These are phyloP conservation scores for Rhizophora apiculata DNA, from an alignment of 345 rosid species.

Conservation along the genomic window DNA sequence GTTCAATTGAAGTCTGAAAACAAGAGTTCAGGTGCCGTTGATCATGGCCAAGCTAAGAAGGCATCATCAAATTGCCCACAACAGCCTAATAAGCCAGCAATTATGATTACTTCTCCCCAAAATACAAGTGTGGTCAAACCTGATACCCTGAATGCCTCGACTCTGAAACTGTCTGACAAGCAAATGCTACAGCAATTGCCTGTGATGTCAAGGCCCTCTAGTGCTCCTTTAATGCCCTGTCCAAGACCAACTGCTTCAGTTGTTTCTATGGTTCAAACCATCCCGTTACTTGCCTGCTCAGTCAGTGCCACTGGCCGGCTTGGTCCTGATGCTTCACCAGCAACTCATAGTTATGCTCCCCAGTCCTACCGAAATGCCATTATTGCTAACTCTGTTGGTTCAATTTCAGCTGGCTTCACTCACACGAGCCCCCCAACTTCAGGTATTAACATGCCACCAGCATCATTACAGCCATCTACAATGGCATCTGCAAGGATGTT, in stretches of 20 bases:
- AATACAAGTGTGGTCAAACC: constrained; percentile 31
- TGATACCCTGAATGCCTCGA: constrained; percentile 41
- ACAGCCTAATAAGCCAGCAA: constrained; percentile 39
- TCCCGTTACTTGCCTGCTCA: constrained; percentile 69
- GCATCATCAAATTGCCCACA: constrained; percentile 37
- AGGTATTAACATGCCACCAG: constrained; percentile 43
- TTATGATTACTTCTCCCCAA: constrained; percentile 34
- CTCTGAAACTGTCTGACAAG: constrained; percentile 42
- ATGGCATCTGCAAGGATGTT: constrained; percentile 46
- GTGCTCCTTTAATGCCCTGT: constrained; percentile 76
- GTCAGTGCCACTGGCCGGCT: constrained; percentile 80
- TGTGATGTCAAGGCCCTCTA: constrained; percentile 76
- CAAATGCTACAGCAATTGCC: constrained; percentile 39
- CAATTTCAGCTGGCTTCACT: constrained; percentile 51
- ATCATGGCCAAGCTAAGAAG: constrained; percentile 38
- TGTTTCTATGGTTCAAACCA: constrained; percentile 52
- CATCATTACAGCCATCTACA: constrained; percentile 42
- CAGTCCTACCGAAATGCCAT: constrained; percentile 80
- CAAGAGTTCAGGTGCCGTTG: constrained; percentile 35
- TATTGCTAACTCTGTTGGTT: constrained; percentile 55
- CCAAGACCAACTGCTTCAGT: constrained; percentile 48
- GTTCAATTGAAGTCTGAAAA: constrained; percentile 46
- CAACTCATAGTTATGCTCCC: constrained; percentile 53
- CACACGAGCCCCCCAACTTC: constrained; percentile 44
- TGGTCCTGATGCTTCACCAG: constrained; percentile 56